Evolutionary conservation across 306 rosid species (phyloP), one percentile per base, ranked within the genome.

Genomic region (Begonia fuchsioides): DNA sequence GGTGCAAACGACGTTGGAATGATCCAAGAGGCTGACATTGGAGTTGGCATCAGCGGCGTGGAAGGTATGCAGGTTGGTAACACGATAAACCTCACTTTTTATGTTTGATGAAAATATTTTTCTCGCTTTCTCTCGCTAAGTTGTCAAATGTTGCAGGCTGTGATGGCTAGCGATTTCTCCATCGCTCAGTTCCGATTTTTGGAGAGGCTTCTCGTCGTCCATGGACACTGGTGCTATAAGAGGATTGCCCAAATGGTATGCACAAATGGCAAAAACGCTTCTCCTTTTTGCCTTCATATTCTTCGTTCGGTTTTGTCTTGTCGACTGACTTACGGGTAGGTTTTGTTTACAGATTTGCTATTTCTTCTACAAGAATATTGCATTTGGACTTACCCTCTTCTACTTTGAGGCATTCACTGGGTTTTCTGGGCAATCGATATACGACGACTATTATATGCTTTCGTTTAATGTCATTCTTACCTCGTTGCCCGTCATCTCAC

Each of bases 171-270:
- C 60, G 99, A 92, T 57, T 92, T 92, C 61, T 63, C 99, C 15
- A 80, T 92, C 56, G 85, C 96, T 51, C 96, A 92, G 63, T 92
- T 92, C 74, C 93, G 78, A 49, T 86, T 77, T 70, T 56, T 92
- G 59, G 99, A 92, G 87, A 76, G 99, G 63, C 99, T 92, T 63
- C 69, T 92, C 73, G 99, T 92, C 43, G 93, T 92, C 62, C 99
- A 92, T 63, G 99, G 99, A 58, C 99, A 92, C 59, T 92, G 99
- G 99, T 92, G 99, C 76, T 92, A 92, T 65, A 92, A 92, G 79
- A 75, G 99, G 75, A 92, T 92, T 54, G 96, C 99, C 16, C 99
- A 85, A 64, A 92, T 92, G 99, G 99, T 92, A 78, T 70, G 58
- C 61, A 63, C 59, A 17, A 41, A 10, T 10, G 12, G 13, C 8